Evolutionary conservation across 345 rosid genomes (phyloP).

Genomic region (Excoecaria agallocha): DNA sequence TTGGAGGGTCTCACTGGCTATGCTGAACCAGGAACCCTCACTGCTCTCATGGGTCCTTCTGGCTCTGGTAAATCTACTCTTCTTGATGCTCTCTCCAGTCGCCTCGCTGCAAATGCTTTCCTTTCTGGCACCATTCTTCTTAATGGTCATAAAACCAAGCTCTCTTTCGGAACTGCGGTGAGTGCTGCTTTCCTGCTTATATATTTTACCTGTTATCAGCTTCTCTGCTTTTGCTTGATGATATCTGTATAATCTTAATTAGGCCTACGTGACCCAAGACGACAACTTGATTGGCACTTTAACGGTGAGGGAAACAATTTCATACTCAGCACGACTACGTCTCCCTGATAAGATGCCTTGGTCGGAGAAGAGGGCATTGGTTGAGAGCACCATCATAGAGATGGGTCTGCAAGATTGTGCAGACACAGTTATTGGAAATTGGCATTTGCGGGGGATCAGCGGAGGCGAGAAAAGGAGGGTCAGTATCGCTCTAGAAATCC

Average conservation of each 20-base stretch:
- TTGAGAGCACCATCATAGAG: conserved; percentile 82
- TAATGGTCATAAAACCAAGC: conserved; percentile 89
- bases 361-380: conserved; percentile 74
- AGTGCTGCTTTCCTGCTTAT: conserved; percentile 25
- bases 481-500: conserved; percentile 91
- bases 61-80: conserved; percentile 94
- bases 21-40: conserved; percentile 81
- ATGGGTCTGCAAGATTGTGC: conserved; percentile 99
- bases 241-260: not conserved
- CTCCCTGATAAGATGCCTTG: conserved; percentile 84
- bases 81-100: conserved; percentile 83
- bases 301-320: conserved; percentile 89
- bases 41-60: conserved; percentile 95
- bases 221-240: not conserved
- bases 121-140: conserved; percentile 83
- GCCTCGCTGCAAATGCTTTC: conserved; percentile 89
- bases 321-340: conserved; percentile 81
- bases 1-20: conserved; percentile 82
- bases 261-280: conserved; percentile 99
- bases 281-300: conserved; percentile 90
- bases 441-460: conserved; percentile 93
- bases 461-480: conserved; percentile 94
- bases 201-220: not conserved
- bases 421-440: conserved; percentile 86
- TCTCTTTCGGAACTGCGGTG: conserved; percentile 90